Evolutionary conservation across 257 asterid species (phyloP), one percentile per base, ranked within the genome.

Genomic region (Paulownia fortunei): DNA sequence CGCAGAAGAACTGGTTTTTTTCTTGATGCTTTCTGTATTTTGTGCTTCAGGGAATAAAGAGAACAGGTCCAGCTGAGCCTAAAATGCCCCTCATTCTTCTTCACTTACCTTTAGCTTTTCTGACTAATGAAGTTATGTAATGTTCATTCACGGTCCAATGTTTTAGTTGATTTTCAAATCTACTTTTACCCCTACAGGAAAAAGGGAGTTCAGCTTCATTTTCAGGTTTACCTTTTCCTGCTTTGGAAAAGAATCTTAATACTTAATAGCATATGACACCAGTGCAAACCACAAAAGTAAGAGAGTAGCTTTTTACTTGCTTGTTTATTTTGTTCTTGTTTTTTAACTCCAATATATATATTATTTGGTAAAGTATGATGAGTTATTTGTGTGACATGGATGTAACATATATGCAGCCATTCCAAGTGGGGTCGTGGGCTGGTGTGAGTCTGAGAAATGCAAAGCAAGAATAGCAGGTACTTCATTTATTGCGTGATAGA

Each of bases 201-300:
- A 82, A 34, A 34, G 70, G 64, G 30, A 59, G 16, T 74, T 67
- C 69, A 71, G 80, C 75, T 83, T 84, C 86, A 75, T 82, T 83
- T 72, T 83, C 76, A 75, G 76, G 37, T 23, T 79, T 59, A 56
- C 55, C 87, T 83, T 84, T 86, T 85, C 71, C 58, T 88, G 81
- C 91, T 82, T 86, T 85, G 83, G 86, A 63, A 89, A 84, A 86
- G 92, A 90, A 89, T 85, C 77, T 77, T 79, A 62, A 16, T 70
- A n/a, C n/a, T n/a, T n/a, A n/a, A n/a, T 4, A 78, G 66, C 72
- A 83, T 80, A 73, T 77, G 75, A 69, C 82, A 82, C 66, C 77
- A 73, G 69, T 83, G 82, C 85, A 89, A 85, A 65, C 86, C 84
- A 72, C 49, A 79, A 83, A 87, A 84, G 82, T 52, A 64, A 72